These are phyloP conservation scores for Neurospora tetrasperma DNA, from an alignment of 495 filamentous ascomycete species.

Conservation along the genomic window DNA sequence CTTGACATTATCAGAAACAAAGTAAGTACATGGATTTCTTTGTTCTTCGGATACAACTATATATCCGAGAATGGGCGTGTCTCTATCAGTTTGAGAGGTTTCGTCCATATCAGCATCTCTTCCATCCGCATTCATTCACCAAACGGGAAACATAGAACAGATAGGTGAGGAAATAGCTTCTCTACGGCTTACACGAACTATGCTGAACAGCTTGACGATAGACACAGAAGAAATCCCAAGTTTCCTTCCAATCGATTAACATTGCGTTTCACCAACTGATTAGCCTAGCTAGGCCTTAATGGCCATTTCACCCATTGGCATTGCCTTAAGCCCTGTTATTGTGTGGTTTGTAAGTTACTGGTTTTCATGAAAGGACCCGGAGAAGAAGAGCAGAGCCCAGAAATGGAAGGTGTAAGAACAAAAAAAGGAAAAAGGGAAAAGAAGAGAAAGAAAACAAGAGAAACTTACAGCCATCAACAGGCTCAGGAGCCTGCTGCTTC, in stretches of 20 bases:
- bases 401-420: background rate
- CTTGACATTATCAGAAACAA: background rate
- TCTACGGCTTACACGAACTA: background rate
- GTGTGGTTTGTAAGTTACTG: background rate
- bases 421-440: too few species aligned
- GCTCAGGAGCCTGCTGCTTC: conserved; percentile 39
- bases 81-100: too few species aligned
- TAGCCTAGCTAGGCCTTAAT: conserved; percentile 38
- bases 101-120: too few species aligned
- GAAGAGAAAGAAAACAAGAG: too few species aligned
- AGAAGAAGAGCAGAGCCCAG: too few species aligned
- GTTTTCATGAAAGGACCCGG: background rate
- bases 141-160: background rate
- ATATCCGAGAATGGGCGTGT: too few species aligned
- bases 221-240: background rate
- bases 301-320: conserved; percentile 42
- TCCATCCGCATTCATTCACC: too few species aligned
- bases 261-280: background rate
- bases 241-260: too few species aligned
- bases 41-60: background rate
- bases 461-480: conserved; percentile 41
- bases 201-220: background rate
- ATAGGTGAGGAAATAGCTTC: background rate
- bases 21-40: background rate
- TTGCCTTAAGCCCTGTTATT: conserved; percentile 35